Evolutionary conservation across 371 early-diverging fungal genomes (phyloP).

Genomic region (Dentiscutata heterogama): DNA sequence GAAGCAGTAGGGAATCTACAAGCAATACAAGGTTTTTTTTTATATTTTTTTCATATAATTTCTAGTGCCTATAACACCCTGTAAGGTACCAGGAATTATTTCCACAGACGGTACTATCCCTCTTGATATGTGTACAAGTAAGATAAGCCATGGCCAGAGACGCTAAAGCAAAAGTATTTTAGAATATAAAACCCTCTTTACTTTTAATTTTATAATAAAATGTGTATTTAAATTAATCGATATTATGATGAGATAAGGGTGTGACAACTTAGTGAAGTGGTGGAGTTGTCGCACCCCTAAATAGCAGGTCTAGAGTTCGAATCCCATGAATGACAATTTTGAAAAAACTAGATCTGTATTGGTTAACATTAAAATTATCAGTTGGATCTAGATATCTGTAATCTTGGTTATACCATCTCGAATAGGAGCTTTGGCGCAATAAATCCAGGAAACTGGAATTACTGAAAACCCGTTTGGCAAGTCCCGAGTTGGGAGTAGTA

Average conservation of each 20-base stretch:
- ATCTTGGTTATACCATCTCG: too few relatives aligned
- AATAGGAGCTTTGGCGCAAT: too few relatives aligned
- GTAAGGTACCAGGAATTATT: neutral
- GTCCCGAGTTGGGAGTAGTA: too few relatives aligned
- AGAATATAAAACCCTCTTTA: neutral
- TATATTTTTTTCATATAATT: neutral
- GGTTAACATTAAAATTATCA: too few relatives aligned
- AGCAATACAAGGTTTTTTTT: neutral
- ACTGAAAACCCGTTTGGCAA: too few relatives aligned
- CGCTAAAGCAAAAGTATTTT: neutral
- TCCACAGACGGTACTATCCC: neutral
- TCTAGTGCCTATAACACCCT: neutral
- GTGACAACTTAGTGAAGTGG: too few relatives aligned
- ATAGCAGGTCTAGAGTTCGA: too few relatives aligned
- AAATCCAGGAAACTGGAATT: too few relatives aligned
- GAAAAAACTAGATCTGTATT: too few relatives aligned
- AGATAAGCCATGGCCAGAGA: neutral
- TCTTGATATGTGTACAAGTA: neutral
- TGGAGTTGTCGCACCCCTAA: too few relatives aligned
- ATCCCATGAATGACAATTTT: too few relatives aligned
- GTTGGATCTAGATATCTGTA: too few relatives aligned
- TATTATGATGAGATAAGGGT: neutral
- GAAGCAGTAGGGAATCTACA: neutral
- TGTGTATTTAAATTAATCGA: conserved; percentile 1
- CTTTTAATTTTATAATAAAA: conserved; percentile 7